A percentile compares a stretch with the other conserved stretches of the same genome.
These are phyloP conservation scores for Discostella pseudostelligera DNA, from an alignment of 108 stramenopile genomes.

Conservation along the genomic window DNA sequence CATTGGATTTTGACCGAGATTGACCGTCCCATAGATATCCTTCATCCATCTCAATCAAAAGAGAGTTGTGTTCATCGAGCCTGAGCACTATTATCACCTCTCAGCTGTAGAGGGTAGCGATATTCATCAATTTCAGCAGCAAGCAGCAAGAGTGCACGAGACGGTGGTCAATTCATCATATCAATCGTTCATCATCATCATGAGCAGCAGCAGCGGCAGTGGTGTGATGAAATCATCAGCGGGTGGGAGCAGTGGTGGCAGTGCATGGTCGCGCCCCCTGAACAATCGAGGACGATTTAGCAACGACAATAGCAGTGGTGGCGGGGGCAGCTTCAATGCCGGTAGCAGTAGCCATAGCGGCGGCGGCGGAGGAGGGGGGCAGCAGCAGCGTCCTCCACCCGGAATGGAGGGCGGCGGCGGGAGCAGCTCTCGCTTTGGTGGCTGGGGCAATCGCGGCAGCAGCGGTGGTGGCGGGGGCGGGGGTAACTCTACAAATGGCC, in stretches of 20 bases:
- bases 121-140: no score
- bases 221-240: no score
- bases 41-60: no score
- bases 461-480: neutral
- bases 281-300: conserved; percentile 4
- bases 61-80: no score
- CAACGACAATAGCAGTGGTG: neutral
- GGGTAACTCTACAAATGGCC: conserved; percentile 3
- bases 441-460: conserved; percentile 12
- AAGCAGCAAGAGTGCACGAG: no score
- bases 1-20: no score
- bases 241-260: conserved; percentile 14
- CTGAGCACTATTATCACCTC: no score
- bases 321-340: neutral
- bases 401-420: conserved; percentile 39
- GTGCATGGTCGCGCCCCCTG: conserved; percentile 37
- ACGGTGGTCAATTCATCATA: no score
- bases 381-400: conserved; percentile 40
- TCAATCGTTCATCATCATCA: no score
- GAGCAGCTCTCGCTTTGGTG: neutral
- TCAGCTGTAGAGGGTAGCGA: no score
- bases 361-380: conserved; percentile 14
- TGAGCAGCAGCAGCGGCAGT: no score
- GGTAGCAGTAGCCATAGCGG: neutral
- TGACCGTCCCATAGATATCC: no score